Evolutionary conservation across 345 rosid genomes (phyloP), one percentile per base, ranked within the genome.

Genomic region (Capsella bursapastoris): DNA sequence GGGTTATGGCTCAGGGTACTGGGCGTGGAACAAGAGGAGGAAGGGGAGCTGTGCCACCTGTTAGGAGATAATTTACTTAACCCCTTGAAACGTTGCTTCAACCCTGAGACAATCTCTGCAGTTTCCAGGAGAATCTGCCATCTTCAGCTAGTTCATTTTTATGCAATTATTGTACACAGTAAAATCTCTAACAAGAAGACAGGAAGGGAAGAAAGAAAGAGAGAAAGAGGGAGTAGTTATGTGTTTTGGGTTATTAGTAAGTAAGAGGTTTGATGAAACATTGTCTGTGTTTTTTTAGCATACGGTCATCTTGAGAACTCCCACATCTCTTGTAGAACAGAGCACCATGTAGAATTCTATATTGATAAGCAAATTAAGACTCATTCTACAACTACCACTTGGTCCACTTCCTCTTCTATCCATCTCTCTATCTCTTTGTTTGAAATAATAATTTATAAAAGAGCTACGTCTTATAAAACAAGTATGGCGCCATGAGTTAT

Each of bases 21-120:
- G 96, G 98, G 18, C 91, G 97, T 64, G 96, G 97, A 65, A 55
- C 88, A 12, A 86, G 80, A 6, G 96, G 81, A 5, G 96, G 98
- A 53, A 87, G 98, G 62, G 98, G 97, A 4, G 87, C n/a, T 14
- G 89, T 48, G 61, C 93, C 93, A 28, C 89, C 97, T 18, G 88
- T 84, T 72, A 83, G 97, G 69, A 81, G 96, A 84, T 90, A 75
- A 82, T 56, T 68, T 32, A 22, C 29, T 59, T 22, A 25, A 3
- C 2, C 25, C 25, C 10, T 11, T 3, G 5, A 49, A 50, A 53
- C 25, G 53, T 53, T 64, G 44, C 40, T 34, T 55, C 29, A 7
- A 1, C 51, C 48, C 28, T 27, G 11, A 45, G 32, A 45, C 58
- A 47, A 28, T 57, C 25, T 66, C 34, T 59, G 52, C 52, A 49